Evolutionary conservation across 129 eudicot genomes (phyloP), one percentile per base, ranked within the genome.

Genomic region (Kitagawia praeruptora): DNA sequence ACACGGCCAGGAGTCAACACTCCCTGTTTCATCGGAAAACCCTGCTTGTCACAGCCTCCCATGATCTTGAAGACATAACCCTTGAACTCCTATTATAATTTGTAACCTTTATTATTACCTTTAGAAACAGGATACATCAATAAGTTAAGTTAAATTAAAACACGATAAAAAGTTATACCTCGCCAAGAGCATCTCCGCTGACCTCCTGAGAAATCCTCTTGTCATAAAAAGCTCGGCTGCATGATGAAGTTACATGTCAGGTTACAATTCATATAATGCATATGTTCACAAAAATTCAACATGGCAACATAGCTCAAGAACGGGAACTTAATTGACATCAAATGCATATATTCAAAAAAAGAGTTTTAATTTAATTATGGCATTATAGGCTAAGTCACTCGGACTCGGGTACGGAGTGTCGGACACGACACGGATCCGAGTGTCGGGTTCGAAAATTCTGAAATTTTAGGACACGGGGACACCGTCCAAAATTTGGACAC

Each of bases 171-270:
- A 72, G 1, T 10, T 51, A 15, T 82, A 93, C 97, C 87, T 92
- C 97, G 10, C 97, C 97, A 41, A 90, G 80, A 6, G 91, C 91
- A 86, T 90, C 93, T 53, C 97, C 98, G 39, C 71, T 79, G 39
- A 92, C 97, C 85, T 92, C 97, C 81, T 92, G 97, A 27, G 96
- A 92, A 88, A 92, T 92, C 91, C 97, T 88, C 96, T 92, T 92
- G 87, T 92, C 97, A 75, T 66, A 92, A 82, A 92, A 90, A 7
- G 84, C 90, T 2, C 97, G 97, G 48, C 97, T 92, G 85, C 47
- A 86, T 31, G 27, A 39, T n/a, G 46, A 34, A n/a, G 78, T n/a
- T 16, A 4, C 4, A 75, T 3, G 2, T 63, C 41, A 66, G 28
- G 34, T 37, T 31, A 9, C n/a, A 44, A 0, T 25, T 15, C 21